A percentile compares a stretch with the other conserved stretches of the same genome.
phyloP scores from a whole-genome alignment of 2,329 filamentous ascomycete genomes.

The Alternaria metachromatica region DNA sequence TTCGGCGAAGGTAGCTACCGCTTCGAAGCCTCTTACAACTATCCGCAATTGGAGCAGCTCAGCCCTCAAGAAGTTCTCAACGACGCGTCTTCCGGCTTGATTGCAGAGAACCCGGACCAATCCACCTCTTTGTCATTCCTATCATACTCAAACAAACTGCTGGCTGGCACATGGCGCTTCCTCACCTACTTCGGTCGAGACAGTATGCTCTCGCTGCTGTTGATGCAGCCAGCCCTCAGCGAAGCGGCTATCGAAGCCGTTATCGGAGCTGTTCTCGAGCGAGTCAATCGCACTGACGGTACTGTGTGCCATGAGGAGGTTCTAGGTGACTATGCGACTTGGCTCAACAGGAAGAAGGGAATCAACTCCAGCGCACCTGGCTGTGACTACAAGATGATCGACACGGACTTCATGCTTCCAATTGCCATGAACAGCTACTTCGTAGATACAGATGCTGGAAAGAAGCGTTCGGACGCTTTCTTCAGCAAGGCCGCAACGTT shows the following conservation, averaged over 20 bases:
- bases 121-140: constrained; percentile 66
- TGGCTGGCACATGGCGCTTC: constrained; percentile 71
- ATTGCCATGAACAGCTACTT: constrained; percentile 67
- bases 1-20: constrained; percentile 63
- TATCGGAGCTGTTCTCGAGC: constrained; percentile 65
- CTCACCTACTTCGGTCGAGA: constrained; percentile 72
- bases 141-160: constrained; percentile 67
- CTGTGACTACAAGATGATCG: constrained; percentile 68
- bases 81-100: constrained; percentile 54
- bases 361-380: constrained; percentile 59
- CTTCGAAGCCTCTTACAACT: constrained; percentile 67
- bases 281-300: constrained; percentile 66
- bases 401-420: constrained; percentile 68
- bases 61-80: constrained; percentile 59
- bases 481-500: constrained; percentile 57
- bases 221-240: constrained; percentile 65
- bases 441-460: constrained; percentile 54
- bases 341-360: constrained; percentile 62
- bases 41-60: constrained; percentile 66
- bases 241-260: constrained; percentile 66
- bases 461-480: constrained; percentile 44
- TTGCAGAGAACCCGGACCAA: constrained; percentile 55
- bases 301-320: constrained; percentile 70
- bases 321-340: constrained; percentile 70
- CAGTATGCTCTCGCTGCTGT: constrained; percentile 66